A percentile compares a stretch with the other conserved stretches of the same genome.
These are phyloP conservation scores for Aspergillus aculeatinus DNA, from an alignment of 2,329 filamentous ascomycete species.

Conservation along the genomic window DNA sequence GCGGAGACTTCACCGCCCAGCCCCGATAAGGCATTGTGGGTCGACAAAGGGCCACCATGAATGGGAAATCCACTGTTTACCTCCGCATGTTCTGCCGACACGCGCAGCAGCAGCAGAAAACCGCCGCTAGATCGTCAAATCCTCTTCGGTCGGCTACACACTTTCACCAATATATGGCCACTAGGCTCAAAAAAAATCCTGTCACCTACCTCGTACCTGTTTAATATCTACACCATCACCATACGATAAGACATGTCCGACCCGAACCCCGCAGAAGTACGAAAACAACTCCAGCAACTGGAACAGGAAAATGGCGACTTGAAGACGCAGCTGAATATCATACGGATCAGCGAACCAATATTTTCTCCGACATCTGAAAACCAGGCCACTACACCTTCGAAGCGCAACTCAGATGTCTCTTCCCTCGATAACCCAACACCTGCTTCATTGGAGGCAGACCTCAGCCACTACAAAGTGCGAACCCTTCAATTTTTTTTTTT, in stretches of 20 bases:
- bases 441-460: constrained; percentile 74
- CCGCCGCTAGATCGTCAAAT: not conserved
- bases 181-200: not conserved
- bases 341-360: constrained; percentile 74
- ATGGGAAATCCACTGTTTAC: constrained; percentile 16
- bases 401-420: constrained; percentile 71
- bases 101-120: not conserved
- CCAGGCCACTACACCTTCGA: constrained; percentile 36
- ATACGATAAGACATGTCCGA: constrained; percentile 20
- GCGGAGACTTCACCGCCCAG: constrained; percentile 15
- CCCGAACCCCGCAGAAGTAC: constrained; percentile 22
- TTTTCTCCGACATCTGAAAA: constrained; percentile 45
- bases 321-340: constrained; percentile 60
- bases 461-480: constrained; percentile 75
- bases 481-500: not conserved
- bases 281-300: constrained; percentile 49
- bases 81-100: constrained; percentile 17
- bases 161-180: constrained; percentile 13
- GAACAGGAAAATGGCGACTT: constrained; percentile 49
- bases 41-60: not conserved
- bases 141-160: not conserved
- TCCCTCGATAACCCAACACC: constrained; percentile 68
- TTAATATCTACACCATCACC: no score
- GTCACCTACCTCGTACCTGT: not conserved
- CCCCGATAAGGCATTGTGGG: constrained; percentile 8